Base-by-base conservation (phyloP, 805 yeast genomes). In the Cyberlindnera misumaiensis region DNA sequence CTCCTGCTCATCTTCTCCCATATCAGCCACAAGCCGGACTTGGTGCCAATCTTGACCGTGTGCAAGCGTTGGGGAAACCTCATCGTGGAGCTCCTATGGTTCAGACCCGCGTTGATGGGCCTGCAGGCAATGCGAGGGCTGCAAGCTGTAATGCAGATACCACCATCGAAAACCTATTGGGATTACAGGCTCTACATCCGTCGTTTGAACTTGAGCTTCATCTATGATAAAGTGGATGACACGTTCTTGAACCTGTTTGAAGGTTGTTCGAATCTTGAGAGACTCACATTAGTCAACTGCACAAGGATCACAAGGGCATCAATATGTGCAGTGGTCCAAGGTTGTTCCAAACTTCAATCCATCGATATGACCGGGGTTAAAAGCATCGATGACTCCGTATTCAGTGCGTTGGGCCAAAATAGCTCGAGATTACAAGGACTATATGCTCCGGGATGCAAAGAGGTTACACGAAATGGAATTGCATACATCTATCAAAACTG, bases 401-500 rank as follows among this genome's bases (percentile, higher is more conserved):
- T 87, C 42, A 48, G 61, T 22, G 76, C 83, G 6, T 67, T 90
- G 46, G 87, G 96, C 3, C 55, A 56, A 8, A 70, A 75, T 51
- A 89, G 96, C 59, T 72, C 75, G 28, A 65, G 90, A 34, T 67
- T 90, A 32, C 97, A 90, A 62, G 96, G 96, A 1, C 65, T 89
- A 33, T 89, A 88, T 56, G 93, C 93, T 0, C 89, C 95, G 2
- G 85, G 84, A 5, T 88, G 96, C 41, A 75, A 74, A 28, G 61
- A 66, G n/a, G 80, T 90, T 3, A 68, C 83, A 5, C 84, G 83
- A 45, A 63, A 55, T 4, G 83, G 90, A 2, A 69, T 90, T 11
- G 51, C 74, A 25, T 60, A 62, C 28, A 66, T 89, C 42, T 71
- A 86, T 11, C 52, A 62, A 25, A 67, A 69, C 26, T 86, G 96